These are phyloP conservation scores for Cadophora sp. DNA, from an alignment of 2,329 filamentous ascomycete genomes.

Conservation along the genomic window DNA sequence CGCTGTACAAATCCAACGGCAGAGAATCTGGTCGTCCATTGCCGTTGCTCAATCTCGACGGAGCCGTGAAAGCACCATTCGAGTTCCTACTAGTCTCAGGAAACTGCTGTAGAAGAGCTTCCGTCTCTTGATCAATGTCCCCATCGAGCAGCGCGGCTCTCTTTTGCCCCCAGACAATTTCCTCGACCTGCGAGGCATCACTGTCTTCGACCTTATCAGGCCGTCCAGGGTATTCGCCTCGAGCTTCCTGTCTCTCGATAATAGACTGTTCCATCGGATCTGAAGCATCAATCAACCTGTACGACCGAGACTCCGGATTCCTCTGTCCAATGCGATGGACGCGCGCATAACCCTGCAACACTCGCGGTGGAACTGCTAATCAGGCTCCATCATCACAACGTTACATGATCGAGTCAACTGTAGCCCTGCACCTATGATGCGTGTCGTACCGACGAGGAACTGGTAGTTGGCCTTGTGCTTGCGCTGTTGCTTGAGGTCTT, in stretches of 20 bases:
- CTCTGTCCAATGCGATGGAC: constrained; percentile 34
- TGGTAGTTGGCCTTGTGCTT: constrained; percentile 27
- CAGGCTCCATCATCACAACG: constrained; percentile 34
- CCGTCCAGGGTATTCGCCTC: constrained; percentile 19
- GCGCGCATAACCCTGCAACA: constrained; percentile 27
- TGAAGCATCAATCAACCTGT: constrained; percentile 25
- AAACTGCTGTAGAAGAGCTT: background rate
- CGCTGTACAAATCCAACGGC: background rate
- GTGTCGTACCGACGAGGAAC: constrained; percentile 30
- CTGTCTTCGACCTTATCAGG: background rate
- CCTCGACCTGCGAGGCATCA: background rate
- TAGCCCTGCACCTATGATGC: constrained; percentile 30
- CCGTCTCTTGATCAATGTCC: background rate
- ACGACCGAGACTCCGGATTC: constrained; percentile 25
- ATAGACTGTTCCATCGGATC: constrained; percentile 25
- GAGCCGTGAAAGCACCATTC: background rate
- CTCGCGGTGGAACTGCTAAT: constrained; percentile 30
- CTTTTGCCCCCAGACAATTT: background rate
- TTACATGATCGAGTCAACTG: constrained; percentile 30
- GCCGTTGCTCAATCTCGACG: background rate
- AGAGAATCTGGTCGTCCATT: background rate
- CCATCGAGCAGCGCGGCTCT: background rate
- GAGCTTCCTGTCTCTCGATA: constrained; percentile 25
- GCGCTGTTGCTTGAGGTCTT: constrained; percentile 11
- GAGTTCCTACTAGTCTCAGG: no score